Evolutionary conservation across 163 green algal genomes (phyloP).

Genomic region (Chlamydomonas reinhardtii): DNA sequence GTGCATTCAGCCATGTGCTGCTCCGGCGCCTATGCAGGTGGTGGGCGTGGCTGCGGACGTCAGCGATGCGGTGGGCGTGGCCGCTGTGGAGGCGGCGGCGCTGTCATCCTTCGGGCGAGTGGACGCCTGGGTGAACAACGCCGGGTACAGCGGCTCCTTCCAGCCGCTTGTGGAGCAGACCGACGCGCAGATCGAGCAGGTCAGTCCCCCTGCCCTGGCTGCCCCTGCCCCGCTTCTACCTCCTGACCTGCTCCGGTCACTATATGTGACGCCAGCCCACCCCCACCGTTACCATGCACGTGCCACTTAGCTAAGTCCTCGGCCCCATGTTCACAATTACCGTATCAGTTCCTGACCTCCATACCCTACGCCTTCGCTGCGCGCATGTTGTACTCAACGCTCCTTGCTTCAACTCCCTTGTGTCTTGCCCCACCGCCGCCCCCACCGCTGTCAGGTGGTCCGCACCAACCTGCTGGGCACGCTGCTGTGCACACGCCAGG

Average conservation of each 20-base stretch:
- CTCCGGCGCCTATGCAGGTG: conserved; percentile 15
- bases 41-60: conserved; percentile 76
- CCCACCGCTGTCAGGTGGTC: conserved; percentile 53
- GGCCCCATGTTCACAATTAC: no score
- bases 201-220: not conserved
- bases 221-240: no score
- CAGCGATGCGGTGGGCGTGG: conserved; percentile 62
- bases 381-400: not conserved
- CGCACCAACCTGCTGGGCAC: conserved; percentile 86
- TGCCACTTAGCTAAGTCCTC: no score
- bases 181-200: conserved; percentile 67
- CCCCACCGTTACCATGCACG: no score
- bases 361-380: no score
- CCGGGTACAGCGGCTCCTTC: conserved; percentile 76
- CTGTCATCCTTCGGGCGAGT: conserved; percentile 44
- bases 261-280: no score
- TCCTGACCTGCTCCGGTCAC: no score
- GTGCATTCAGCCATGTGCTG: not conserved
- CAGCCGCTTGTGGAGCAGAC: conserved; percentile 64
- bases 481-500: conserved; percentile 75
- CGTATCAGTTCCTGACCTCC: no score
- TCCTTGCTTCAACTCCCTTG: not conserved
- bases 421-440: not conserved
- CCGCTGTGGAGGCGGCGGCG: conserved; percentile 56
- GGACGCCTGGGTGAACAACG: conserved; percentile 93